Conservation (phyloP, 75 land plant genomes). For the Pinus tabuliformis region DNA sequence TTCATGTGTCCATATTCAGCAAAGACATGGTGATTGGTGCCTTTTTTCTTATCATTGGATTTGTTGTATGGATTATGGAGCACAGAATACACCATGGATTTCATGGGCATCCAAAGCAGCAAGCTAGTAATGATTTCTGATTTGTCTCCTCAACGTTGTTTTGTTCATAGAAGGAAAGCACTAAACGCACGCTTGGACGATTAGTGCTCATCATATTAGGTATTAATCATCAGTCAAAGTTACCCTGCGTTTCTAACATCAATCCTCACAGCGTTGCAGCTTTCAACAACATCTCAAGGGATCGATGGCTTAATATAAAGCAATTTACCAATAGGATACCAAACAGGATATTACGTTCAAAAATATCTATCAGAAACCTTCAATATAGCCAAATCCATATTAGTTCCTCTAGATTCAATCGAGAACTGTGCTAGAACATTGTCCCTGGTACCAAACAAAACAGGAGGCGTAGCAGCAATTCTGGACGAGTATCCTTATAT, state of each 20-base stretch:
- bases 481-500: conserved; percentile 85
- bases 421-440: conserved; percentile 62
- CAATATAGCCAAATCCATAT: conserved; percentile 53
- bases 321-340: conserved; percentile 77
- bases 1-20: no score
- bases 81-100: conserved; percentile 32
- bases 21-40: no score
- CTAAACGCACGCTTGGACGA: conserved; percentile 73
- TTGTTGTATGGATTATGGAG: conserved; percentile 45
- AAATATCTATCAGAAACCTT: conserved; percentile 64
- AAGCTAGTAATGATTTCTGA: conserved; percentile 24
- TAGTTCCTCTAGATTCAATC: conserved; percentile 45
- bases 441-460: conserved; percentile 51
- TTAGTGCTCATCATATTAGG: conserved; percentile 78
- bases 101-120: conserved; percentile 31
- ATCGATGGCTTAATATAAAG: conserved; percentile 61
- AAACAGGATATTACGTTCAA: conserved; percentile 70
- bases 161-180: conserved; percentile 77
- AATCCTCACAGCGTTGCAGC: conserved; percentile 62
- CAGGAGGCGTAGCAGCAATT: conserved; percentile 86
- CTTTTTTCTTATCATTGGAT: no score
- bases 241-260: conserved; percentile 90
- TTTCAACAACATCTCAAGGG: conserved; percentile 68
- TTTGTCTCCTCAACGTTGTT: no score
- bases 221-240: conserved; percentile 76